phyloP scores from a whole-genome alignment of 495 filamentous ascomycete species.

The Xylaria venustula region DNA sequence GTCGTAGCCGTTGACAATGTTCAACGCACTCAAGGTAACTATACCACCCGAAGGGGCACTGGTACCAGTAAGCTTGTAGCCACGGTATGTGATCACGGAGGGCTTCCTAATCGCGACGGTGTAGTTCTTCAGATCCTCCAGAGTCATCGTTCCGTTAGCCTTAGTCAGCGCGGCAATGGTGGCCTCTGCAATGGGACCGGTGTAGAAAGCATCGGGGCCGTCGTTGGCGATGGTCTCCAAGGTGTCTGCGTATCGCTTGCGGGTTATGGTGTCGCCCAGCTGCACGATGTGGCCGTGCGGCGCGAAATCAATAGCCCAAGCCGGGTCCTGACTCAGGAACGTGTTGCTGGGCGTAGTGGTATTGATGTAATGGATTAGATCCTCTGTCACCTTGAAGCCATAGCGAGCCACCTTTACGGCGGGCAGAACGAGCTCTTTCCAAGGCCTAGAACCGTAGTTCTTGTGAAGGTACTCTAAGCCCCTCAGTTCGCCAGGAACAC shows the following conservation, averaged over 20 bases:
- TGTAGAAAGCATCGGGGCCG: slow-evolving; percentile 73
- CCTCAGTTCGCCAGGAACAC: slow-evolving; percentile 75
- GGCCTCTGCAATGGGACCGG: slow-evolving; percentile 64
- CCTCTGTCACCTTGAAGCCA: slow-evolving; percentile 63
- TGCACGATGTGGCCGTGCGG: slow-evolving; percentile 61
- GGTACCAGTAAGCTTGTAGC: slow-evolving; percentile 60
- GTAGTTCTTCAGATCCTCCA: slow-evolving; percentile 71
- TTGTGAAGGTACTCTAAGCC: slow-evolving; percentile 70
- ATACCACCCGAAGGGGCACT: slow-evolving; percentile 68
- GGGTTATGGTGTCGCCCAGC: slow-evolving; percentile 67
- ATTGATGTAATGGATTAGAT: slow-evolving; percentile 64
- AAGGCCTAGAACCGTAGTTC: slow-evolving; percentile 68
- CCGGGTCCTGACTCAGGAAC: slow-evolving; percentile 65
- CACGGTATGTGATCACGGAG: slow-evolving; percentile 63
- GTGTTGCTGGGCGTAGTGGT: slow-evolving; percentile 69
- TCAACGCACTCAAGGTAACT: slow-evolving; percentile 65
- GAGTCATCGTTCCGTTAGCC: slow-evolving; percentile 71
- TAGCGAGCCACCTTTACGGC: slow-evolving; percentile 67
- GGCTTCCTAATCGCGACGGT: slow-evolving; percentile 58
- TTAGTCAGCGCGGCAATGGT: slow-evolving; percentile 62
- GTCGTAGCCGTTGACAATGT: slow-evolving; percentile 66
- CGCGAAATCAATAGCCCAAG: slow-evolving; percentile 79
- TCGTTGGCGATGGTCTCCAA: slow-evolving; percentile 65
- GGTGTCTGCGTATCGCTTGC: slow-evolving; percentile 71
- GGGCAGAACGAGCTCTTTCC: slow-evolving; percentile 64